A percentile compares a stretch with the other conserved stretches of the same genome.
Evolutionary conservation across 2,329 filamentous ascomycete genomes (phyloP).

Genomic region (Xylogone sp.): DNA sequence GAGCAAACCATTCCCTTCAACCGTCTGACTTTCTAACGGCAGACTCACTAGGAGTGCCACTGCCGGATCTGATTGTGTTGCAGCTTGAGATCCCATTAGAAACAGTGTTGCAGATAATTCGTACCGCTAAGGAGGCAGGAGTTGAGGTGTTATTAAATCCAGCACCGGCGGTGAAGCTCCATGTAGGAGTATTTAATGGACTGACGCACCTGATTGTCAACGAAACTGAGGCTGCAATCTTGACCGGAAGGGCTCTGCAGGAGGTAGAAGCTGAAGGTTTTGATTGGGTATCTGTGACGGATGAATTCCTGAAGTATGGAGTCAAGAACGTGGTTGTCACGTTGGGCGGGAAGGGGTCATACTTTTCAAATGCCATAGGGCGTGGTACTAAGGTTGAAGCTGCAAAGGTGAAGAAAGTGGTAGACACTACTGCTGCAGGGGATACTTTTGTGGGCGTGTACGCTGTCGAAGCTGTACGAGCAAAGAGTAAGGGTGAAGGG

Average conservation of each 20-base stretch:
- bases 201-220: conserved; percentile 84
- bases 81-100: conserved; percentile 73
- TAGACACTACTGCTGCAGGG: conserved; percentile 91
- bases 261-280: conserved; percentile 43
- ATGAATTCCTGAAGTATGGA: conserved; percentile 62
- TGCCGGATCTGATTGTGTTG: conserved; percentile 65
- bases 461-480: conserved; percentile 64
- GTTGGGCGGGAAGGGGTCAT: conserved; percentile 76
- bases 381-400: conserved; percentile 53
- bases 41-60: conserved; percentile 31
- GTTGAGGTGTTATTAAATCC: conserved; percentile 79
- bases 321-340: conserved; percentile 80
- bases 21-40: conserved; percentile 34
- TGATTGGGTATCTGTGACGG: conserved; percentile 39
- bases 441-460: conserved; percentile 94
- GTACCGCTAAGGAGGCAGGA: conserved; percentile 39
- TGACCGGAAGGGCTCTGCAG: conserved; percentile 48
- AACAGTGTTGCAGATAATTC: conserved; percentile 60
- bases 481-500: conserved; percentile 27
- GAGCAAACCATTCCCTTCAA: conserved; percentile 58
- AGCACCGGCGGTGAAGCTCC: conserved; percentile 69
- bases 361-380: conserved; percentile 48
- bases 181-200: conserved; percentile 58
- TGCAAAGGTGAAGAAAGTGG: conserved; percentile 65
- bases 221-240: conserved; percentile 79